Percentiles rank a stretch among this genome's conserved stretches.
Conservation (phyloP, 108 stramenopile species). For the Conticribra guillardii region DNA sequence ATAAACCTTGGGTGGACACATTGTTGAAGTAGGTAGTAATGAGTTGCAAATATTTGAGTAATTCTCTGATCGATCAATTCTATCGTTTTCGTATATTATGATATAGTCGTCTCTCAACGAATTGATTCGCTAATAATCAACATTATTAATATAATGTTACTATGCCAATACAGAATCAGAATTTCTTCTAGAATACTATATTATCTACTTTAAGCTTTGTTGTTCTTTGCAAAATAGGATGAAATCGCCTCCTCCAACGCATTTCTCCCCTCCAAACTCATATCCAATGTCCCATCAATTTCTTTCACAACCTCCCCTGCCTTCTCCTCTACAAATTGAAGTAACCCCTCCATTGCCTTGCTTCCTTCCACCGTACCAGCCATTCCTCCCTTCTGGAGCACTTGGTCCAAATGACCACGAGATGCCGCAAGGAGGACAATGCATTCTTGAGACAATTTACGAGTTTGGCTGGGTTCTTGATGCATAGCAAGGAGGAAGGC, state of each 20-base stretch:
- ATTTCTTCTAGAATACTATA: too few species aligned
- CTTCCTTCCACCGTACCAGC: slow-evolving; percentile 66
- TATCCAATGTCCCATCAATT: slow-evolving; percentile 71
- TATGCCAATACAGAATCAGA: too few species aligned
- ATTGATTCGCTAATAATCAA: too few species aligned
- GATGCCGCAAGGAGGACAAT: slow-evolving; percentile 76
- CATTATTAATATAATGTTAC: too few species aligned
- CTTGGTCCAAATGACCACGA: slow-evolving; percentile 63
- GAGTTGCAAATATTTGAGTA: too few species aligned
- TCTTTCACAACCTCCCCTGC: slow-evolving; percentile 52
- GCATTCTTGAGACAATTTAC: slow-evolving; percentile 76
- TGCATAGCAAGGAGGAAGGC: slow-evolving; percentile 87
- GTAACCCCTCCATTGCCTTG: slow-evolving; percentile 53
- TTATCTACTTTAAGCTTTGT: too few species aligned
- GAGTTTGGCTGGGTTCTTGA: slow-evolving; percentile 55
- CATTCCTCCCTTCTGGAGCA: slow-evolving; percentile 57
- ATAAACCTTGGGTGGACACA: too few species aligned
- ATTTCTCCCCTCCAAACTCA: slow-evolving; percentile 50
- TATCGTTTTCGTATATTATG: too few species aligned
- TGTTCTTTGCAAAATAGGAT: slow-evolving; percentile 56
- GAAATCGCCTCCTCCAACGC: slow-evolving; percentile 60
- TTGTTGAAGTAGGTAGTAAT: too few species aligned
- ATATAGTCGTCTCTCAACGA: too few species aligned
- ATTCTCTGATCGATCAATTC: too few species aligned
- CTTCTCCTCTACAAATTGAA: slow-evolving; percentile 55